phyloP scores from a whole-genome alignment of 768 basidiomycete genomes.

The Pulveroboletus sp. region DNA sequence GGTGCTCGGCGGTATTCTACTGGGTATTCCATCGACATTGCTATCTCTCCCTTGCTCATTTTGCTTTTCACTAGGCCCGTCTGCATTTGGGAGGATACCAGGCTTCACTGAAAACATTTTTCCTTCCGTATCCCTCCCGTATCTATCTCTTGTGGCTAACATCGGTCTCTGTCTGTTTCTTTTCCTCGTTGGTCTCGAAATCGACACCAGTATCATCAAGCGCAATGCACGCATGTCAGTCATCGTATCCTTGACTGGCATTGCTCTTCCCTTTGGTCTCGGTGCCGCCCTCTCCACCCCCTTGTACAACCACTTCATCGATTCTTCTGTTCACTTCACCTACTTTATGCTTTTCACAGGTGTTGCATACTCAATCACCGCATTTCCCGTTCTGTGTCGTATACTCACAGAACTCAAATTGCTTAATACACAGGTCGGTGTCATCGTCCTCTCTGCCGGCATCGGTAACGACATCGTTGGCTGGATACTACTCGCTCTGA shows the following conservation, averaged over 20 bases:
- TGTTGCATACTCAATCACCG: constrained; percentile 85
- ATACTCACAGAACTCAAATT: constrained; percentile 89
- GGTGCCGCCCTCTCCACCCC: constrained; percentile 72
- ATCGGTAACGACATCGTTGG: constrained; percentile 86
- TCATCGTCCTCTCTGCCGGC: constrained; percentile 89
- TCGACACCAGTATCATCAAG: constrained; percentile 74
- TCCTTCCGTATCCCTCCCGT: constrained; percentile 63
- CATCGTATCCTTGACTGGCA: constrained; percentile 75
- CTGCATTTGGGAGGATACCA: constrained; percentile 75
- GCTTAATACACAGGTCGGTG: constrained; percentile 86
- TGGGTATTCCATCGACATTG: constrained; percentile 54
- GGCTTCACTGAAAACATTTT: constrained; percentile 87
- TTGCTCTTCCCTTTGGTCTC: constrained; percentile 82
- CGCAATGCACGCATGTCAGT: constrained; percentile 66
- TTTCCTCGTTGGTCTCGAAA: constrained; percentile 91
- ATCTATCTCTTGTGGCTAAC: constrained; percentile 81
- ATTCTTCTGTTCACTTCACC: constrained; percentile 63
- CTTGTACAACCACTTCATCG: constrained; percentile 44
- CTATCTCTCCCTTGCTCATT: neutral
- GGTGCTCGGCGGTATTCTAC: constrained; percentile 84
- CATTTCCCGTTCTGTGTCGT: constrained; percentile 81
- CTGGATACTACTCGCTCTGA: constrained; percentile 86
- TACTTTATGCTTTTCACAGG: constrained; percentile 94
- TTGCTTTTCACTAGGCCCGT: constrained; percentile 31
- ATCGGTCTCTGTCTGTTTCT: constrained; percentile 87